Evolutionary conservation across 345 rosid species (phyloP).

Genomic region (Eutrema yunnanense): DNA sequence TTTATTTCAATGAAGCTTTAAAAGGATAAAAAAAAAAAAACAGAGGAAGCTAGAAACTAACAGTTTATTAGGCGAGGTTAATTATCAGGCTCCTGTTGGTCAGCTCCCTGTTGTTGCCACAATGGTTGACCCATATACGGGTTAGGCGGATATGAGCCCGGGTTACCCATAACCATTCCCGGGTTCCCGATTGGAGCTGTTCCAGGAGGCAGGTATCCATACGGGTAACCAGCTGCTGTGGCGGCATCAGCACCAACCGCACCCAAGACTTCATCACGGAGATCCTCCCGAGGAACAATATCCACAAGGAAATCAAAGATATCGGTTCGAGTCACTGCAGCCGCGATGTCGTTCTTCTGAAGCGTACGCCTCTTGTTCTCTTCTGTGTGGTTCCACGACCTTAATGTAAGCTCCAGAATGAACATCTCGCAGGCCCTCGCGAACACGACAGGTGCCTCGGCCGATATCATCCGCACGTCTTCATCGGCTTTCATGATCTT

Average conservation of each 20-base stretch:
- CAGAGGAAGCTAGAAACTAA: background rate
- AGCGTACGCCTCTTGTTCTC: conserved; percentile 92
- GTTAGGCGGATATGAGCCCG: conserved; percentile 55
- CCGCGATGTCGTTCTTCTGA: conserved; percentile 89
- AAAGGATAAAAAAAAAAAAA: background rate
- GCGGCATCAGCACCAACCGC: conserved; percentile 33
- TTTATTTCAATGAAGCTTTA: background rate
- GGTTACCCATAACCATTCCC: conserved; percentile 78
- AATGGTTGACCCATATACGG: conserved; percentile 63
- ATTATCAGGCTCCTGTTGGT: conserved; percentile 55
- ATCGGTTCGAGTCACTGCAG: conserved; percentile 87
- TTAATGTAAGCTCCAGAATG: conserved; percentile 67
- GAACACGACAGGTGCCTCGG: conserved; percentile 85
- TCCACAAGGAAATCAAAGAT: conserved; percentile 88
- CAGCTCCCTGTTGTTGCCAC: conserved; percentile 64
- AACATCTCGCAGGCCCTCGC: conserved; percentile 97
- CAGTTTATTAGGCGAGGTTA: background rate
- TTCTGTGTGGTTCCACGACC: conserved; percentile 94
- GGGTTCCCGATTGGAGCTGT: conserved; percentile 54
- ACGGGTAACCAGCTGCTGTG: conserved; percentile 55
- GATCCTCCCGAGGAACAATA: conserved; percentile 88
- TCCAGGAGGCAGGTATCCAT: conserved; percentile 61
- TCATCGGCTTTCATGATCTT: conserved; percentile 99
- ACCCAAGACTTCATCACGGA: conserved; percentile 67
- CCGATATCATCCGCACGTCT: conserved; percentile 92